A percentile compares a stretch with the other conserved stretches of the same genome.
Evolutionary conservation across 1,139 yeast species (phyloP).

Genomic region (Yamadazyma membranifaciens): DNA sequence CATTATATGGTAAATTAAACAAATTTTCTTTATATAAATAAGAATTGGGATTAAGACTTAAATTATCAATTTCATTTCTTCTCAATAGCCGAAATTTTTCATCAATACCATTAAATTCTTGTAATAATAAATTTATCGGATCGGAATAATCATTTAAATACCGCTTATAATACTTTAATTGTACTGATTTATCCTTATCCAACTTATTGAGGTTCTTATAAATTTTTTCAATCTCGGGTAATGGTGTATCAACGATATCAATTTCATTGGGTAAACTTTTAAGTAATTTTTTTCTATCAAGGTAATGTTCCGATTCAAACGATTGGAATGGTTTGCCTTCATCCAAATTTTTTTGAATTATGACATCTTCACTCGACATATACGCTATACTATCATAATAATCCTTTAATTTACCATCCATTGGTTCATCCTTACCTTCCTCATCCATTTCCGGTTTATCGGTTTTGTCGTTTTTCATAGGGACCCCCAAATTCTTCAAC

Average conservation of each 20-base stretch:
- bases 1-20: slow-evolving; percentile 38
- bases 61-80: slow-evolving; percentile 32
- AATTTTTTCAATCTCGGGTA: slow-evolving; percentile 28
- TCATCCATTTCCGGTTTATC: neutral
- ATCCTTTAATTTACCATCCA: slow-evolving; percentile 11
- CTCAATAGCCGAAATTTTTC: slow-evolving; percentile 36
- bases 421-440: neutral
- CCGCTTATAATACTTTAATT: slow-evolving; percentile 36
- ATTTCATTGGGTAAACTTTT: slow-evolving; percentile 39
- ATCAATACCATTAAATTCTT: slow-evolving; percentile 37
- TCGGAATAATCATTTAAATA: slow-evolving; percentile 33
- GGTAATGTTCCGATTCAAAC: slow-evolving; percentile 34
- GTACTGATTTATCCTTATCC: slow-evolving; percentile 40
- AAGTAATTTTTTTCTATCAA: slow-evolving; percentile 35
- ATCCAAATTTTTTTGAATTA: slow-evolving; percentile 38
- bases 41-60: slow-evolving; percentile 28
- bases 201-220: slow-evolving; percentile 32
- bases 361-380: slow-evolving; percentile 40
- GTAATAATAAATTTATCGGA: slow-evolving; percentile 31
- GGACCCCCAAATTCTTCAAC: slow-evolving; percentile 7
- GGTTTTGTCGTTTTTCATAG: slow-evolving; percentile 3
- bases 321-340: slow-evolving; percentile 36
- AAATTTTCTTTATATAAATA: slow-evolving; percentile 30
- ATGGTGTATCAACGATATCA: slow-evolving; percentile 29
- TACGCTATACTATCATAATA: slow-evolving; percentile 33